Evolutionary conservation across 2,329 filamentous ascomycete species (phyloP).

Genomic region (Epichloe glyceriae): DNA sequence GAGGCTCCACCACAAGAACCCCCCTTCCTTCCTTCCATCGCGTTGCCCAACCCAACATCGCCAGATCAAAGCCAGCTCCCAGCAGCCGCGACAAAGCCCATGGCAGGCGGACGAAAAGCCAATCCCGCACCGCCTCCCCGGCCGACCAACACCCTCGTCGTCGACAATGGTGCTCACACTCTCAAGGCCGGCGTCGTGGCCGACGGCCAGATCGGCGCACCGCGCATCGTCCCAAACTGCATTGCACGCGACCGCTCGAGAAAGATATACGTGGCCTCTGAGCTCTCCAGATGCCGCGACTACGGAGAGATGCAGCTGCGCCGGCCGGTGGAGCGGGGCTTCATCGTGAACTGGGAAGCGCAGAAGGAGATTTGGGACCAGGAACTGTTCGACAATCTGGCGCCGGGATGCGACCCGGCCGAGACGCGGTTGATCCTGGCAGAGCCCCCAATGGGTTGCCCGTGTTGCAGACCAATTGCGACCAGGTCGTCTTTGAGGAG

Average conservation of each 20-base stretch:
- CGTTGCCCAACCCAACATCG: neutral
- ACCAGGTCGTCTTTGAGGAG: conserved; percentile 96
- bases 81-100: conserved; percentile 10
- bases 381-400: conserved; percentile 62
- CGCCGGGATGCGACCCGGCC: conserved; percentile 56
- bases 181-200: conserved; percentile 77
- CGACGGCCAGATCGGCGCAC: conserved; percentile 35
- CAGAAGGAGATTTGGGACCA: conserved; percentile 93
- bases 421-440: conserved; percentile 76
- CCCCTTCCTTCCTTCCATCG: no score
- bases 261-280: conserved; percentile 66
- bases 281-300: conserved; percentile 68
- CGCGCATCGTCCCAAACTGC: conserved; percentile 72
- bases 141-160: conserved; percentile 59
- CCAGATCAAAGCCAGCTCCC: neutral
- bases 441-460: conserved; percentile 78
- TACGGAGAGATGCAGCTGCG: conserved; percentile 83
- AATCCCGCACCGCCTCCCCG: conserved; percentile 37
- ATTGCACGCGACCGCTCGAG: conserved; percentile 72
- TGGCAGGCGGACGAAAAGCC: conserved; percentile 38
- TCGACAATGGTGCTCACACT: conserved; percentile 87
- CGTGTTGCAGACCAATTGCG: conserved; percentile 74
- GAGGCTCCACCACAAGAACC: no score
- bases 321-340: conserved; percentile 86
- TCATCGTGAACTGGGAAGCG: conserved; percentile 91